Evolutionary conservation across 345 rosid species (phyloP).

Genomic region (Cardamine chenopodiifolia): DNA sequence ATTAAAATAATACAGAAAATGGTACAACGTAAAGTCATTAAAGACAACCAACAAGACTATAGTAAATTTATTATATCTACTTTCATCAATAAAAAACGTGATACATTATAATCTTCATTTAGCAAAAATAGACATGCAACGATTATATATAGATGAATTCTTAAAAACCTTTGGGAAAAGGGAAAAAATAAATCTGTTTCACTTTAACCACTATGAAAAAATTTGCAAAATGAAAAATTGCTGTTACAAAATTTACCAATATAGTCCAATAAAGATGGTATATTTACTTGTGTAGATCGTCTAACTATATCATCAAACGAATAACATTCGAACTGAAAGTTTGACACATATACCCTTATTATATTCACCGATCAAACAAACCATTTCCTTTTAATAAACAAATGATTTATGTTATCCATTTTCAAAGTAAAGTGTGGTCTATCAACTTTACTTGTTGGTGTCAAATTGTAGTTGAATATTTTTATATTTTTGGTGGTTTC

Average conservation of each 20-base stretch:
- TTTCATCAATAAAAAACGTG: neutral
- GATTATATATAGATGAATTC: neutral
- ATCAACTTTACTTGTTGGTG: conserved; percentile 23
- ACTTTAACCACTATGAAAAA: neutral
- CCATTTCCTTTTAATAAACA: neutral
- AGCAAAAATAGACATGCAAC: neutral
- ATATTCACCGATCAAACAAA: conserved; percentile 12
- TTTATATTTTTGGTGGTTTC: conserved; percentile 23
- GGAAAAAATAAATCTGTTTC: too few relatives aligned
- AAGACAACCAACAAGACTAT: neutral
- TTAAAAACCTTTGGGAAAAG: too few relatives aligned
- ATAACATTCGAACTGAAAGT: conserved; percentile 1
- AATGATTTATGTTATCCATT: conserved; percentile 13
- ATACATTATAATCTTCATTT: neutral
- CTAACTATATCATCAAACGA: neutral
- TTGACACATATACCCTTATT: neutral
- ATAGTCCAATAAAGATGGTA: neutral
- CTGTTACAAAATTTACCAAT: neutral
- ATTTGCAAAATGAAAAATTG: neutral
- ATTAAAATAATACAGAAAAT: too few relatives aligned
- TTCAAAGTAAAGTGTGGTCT: conserved; percentile 31
- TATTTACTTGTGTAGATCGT: neutral
- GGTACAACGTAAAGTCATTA: too few relatives aligned
- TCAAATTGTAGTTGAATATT: neutral
- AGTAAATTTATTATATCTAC: too few relatives aligned